Evolutionary conservation across 768 basidiomycete species (phyloP), one percentile per base, ranked within the genome.

Genomic region (Filobasidium wieringae): DNA sequence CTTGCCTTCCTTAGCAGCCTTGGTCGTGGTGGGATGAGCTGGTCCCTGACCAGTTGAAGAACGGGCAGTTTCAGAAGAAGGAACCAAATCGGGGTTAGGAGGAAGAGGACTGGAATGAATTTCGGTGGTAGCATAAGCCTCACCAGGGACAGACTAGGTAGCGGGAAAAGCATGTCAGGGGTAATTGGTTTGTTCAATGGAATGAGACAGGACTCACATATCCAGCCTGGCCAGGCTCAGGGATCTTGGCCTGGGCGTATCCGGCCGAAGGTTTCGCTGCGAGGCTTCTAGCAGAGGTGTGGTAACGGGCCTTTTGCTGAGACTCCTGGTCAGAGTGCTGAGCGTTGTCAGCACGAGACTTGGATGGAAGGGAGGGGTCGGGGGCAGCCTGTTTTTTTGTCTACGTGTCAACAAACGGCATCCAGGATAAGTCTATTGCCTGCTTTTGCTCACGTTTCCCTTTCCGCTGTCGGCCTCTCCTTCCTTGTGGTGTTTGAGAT

Each of bases 21-120:
- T 17, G 29, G 50, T 60, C 43, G 69, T 34, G 14, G 59, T 61
- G 17, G 63, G 58, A 41, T 73, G 67, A 14, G 66, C 65, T n/a
- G 72, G 68, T 55, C 64, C 69, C 32, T 49, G 55, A 4, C 68
- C 64, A 4, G 68, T 69, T 14, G 64, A 64, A 1, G 69, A 69
- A 31, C 58, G 58, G 7, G 57, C 27, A 9, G 57, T 29, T 41
- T 70, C 55, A 17, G 64, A 63, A 3, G 65, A 63, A 1, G 72
- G 69, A 0, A 37, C 68, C 30, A 63, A 45, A 19, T 59, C 61
- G 8, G 55, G 32, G 12, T 57, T 30, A 7, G 66, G 52, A 8
- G 60, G 58, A 2, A 58, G 55, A 11, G 64, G 55, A 27, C 64
- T 60, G n/a, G 51, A 52, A 30, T 62, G 24, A 1, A 51, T 49